Percentiles rank a stretch among this genome's conserved stretches.
phyloP scores from a whole-genome alignment of 257 asterid species.

The Primulina tabacum region DNA sequence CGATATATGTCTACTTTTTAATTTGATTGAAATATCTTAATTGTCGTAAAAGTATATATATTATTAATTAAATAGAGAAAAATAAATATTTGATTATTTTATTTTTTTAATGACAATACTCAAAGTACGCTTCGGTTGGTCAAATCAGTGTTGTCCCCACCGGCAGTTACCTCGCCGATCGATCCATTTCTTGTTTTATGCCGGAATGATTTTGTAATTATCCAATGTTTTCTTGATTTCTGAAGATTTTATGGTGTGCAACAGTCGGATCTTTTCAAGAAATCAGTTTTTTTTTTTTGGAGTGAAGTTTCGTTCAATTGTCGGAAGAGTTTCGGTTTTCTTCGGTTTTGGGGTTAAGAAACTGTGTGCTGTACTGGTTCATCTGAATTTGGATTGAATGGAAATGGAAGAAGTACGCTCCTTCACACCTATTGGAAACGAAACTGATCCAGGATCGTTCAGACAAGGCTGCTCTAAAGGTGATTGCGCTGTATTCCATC shows the following conservation, averaged over 20 bases:
- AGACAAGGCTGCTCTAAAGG: conserved; percentile 39
- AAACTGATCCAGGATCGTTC: conserved; percentile 30
- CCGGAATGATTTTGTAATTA: too few relatives aligned
- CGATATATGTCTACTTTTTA: too few relatives aligned
- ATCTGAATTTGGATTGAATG: conserved; percentile 29
- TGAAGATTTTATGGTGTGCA: neutral
- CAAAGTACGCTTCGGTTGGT: too few relatives aligned
- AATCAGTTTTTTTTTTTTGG: too few relatives aligned
- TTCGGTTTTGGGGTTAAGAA: conserved; percentile 3
- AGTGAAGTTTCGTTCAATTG: neutral
- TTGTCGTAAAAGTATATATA: too few relatives aligned
- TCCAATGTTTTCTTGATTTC: neutral
- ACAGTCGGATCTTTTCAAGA: neutral
- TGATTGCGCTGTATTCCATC: neutral
- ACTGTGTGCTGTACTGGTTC: conserved; percentile 3
- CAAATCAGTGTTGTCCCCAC: too few relatives aligned
- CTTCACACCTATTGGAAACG: conserved; percentile 26
- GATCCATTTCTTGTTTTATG: too few relatives aligned
- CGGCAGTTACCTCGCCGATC: too few relatives aligned
- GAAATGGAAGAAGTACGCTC: conserved; percentile 39
- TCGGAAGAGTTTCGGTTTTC: neutral
- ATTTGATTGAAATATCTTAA: too few relatives aligned
- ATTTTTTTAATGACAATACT: too few relatives aligned
- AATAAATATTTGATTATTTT: too few relatives aligned
- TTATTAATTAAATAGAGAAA: too few relatives aligned